Percentiles rank a stretch among this genome's conserved stretches.
These are phyloP conservation scores for Puccinia brachypodii DNA, from an alignment of 1,284 basidiomycete genomes.

Conservation along the genomic window DNA sequence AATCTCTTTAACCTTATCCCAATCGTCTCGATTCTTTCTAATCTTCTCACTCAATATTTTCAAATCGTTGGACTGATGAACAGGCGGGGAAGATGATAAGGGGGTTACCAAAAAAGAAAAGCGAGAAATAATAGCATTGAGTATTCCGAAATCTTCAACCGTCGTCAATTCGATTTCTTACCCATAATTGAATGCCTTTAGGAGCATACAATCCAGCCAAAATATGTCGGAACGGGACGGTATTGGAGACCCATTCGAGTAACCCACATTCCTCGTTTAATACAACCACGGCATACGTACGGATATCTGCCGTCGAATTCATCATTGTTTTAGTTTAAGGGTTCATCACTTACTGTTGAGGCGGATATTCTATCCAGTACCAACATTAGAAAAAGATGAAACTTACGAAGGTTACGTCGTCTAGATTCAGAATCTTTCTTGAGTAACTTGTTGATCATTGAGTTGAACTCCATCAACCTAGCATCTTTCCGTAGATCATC, in stretches of 20 bases:
- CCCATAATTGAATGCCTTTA: constrained; percentile 61
- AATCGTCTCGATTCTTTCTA: constrained; percentile 28
- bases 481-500: constrained; percentile 98
- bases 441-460: constrained; percentile 95
- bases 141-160: not conserved
- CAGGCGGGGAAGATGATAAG: constrained; percentile 58
- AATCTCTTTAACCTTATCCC: constrained; percentile 63
- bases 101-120: constrained; percentile 62
- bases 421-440: constrained; percentile 81
- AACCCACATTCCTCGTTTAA: constrained; percentile 96
- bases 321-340: not conserved
- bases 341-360: not conserved
- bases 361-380: not conserved
- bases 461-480: constrained; percentile 95
- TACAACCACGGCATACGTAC: constrained; percentile 93
- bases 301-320: constrained; percentile 68
- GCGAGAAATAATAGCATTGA: constrained; percentile 54
- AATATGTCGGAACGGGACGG: constrained; percentile 78
- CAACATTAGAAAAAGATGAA: constrained; percentile 48
- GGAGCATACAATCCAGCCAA: constrained; percentile 73
- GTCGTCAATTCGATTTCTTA: constrained; percentile 42
- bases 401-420: constrained; percentile 76
- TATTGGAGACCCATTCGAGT: constrained; percentile 98
- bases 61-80: constrained; percentile 59
- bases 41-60: constrained; percentile 42